phyloP scores from a whole-genome alignment of 352 stramenopile genomes.

The Phytophthora crassamura region DNA sequence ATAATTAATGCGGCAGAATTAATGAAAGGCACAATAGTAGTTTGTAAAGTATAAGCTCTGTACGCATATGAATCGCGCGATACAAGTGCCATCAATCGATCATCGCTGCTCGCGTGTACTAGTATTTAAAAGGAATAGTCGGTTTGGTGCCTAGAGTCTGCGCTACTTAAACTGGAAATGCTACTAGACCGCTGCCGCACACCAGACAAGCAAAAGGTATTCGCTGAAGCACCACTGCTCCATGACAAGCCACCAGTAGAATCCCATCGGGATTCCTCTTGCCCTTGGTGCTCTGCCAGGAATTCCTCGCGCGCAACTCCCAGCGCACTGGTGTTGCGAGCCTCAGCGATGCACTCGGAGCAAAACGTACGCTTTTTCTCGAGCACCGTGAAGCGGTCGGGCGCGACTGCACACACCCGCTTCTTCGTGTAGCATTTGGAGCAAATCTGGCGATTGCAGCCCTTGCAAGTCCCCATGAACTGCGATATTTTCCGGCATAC shows the following conservation, averaged over 20 bases:
- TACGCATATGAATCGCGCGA: no score
- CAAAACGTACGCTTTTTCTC: conserved; percentile 39
- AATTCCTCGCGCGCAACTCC: conserved; percentile 32
- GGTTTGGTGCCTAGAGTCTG: conserved; percentile 8
- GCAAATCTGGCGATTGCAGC: conserved; percentile 28
- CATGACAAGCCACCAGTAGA: conserved; percentile 9
- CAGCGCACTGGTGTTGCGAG: conserved; percentile 15
- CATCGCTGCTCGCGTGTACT: conserved; percentile 5
- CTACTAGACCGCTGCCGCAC: conserved; percentile 17
- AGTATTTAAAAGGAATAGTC: conserved; percentile 5
- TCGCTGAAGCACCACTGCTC: conserved; percentile 7
- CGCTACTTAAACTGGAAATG: conserved; percentile 20
- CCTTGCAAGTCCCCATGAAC: conserved; percentile 29
- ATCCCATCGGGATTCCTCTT: conserved; percentile 8
- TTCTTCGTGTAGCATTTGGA: conserved; percentile 31
- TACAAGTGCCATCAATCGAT: no score
- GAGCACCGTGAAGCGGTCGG: conserved; percentile 25
- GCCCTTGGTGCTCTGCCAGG: conserved; percentile 12
- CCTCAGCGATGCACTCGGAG: conserved; percentile 30
- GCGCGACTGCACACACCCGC: conserved; percentile 28
- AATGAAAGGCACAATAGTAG: no score
- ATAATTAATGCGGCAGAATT: no score
- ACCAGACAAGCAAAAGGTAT: conserved; percentile 16
- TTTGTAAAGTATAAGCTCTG: no score
- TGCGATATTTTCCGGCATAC: conserved; percentile 24